These are phyloP conservation scores for Metschnikowia continentalis DNA, from an alignment of 805 yeast genomes.

Conservation along the genomic window DNA sequence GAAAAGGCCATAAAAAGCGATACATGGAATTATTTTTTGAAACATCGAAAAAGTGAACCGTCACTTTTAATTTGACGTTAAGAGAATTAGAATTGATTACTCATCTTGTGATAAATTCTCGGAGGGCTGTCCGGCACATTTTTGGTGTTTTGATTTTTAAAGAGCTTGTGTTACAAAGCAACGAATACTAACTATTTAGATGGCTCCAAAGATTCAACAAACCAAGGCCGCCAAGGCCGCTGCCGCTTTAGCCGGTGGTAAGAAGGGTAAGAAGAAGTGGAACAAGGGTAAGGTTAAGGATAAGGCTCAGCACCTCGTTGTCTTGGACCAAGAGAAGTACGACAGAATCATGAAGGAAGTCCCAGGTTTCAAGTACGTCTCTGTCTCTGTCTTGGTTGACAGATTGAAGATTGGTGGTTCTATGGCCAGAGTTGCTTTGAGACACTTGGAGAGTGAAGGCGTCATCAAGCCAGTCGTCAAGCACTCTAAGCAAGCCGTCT, in stretches of 20 bases:
- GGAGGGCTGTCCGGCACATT: neutral
- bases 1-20: neutral
- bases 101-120: neutral
- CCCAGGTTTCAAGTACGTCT: slow-evolving; percentile 97
- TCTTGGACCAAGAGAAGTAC: slow-evolving; percentile 96
- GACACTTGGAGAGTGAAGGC: slow-evolving; percentile 93
- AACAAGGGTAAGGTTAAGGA: slow-evolving; percentile 99
- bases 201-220: slow-evolving; percentile 99
- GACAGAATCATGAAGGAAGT: slow-evolving; percentile 99
- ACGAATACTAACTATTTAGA: slow-evolving; percentile 23
- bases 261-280: slow-evolving; percentile 99
- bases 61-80: too few species aligned
- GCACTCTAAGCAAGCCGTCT: slow-evolving; percentile 96
- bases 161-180: neutral
- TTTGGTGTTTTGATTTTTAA: neutral
- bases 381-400: slow-evolving; percentile 97
- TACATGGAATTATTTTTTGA: neutral
- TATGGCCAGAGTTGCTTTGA: slow-evolving; percentile 95
- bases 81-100: neutral
- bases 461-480: slow-evolving; percentile 88
- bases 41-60: too few species aligned
- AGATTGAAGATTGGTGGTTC: slow-evolving; percentile 99
- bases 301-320: slow-evolving; percentile 97
- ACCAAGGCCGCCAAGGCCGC: slow-evolving; percentile 99
- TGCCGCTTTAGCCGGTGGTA: slow-evolving; percentile 99